These are phyloP conservation scores for Diplocarpon mali DNA, from an alignment of 2,329 filamentous ascomycete species.

Conservation along the genomic window DNA sequence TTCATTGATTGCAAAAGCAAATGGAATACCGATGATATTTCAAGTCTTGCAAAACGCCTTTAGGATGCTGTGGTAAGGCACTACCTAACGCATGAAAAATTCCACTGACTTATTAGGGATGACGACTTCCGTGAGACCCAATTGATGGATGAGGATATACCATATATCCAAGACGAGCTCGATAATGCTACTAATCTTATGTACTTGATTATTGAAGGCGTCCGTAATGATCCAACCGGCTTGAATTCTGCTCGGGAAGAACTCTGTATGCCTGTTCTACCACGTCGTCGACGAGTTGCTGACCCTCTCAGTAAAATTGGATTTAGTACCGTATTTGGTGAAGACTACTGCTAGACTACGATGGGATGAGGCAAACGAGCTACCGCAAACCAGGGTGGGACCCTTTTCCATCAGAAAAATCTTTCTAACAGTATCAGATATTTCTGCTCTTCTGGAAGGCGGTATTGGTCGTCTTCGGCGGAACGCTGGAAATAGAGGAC, in stretches of 20 bases:
- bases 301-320: constrained; percentile 36
- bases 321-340: constrained; percentile 61
- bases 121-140: constrained; percentile 27
- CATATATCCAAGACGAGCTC: constrained; percentile 42
- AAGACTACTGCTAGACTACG: constrained; percentile 56
- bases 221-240: constrained; percentile 39
- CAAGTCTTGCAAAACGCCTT: constrained; percentile 25
- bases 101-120: constrained; percentile 18
- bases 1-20: constrained; percentile 38
- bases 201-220: constrained; percentile 48
- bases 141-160: constrained; percentile 25
- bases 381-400: constrained; percentile 52
- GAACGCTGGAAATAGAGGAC: constrained; percentile 58
- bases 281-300: background rate
- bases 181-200: constrained; percentile 53
- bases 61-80: constrained; percentile 26
- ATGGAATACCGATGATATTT: constrained; percentile 25
- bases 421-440: constrained; percentile 38
- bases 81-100: background rate
- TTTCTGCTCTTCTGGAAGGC: constrained; percentile 88
- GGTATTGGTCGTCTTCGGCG: constrained; percentile 75
- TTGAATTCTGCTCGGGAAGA: constrained; percentile 31
- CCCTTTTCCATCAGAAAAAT: constrained; percentile 12
- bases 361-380: constrained; percentile 58
- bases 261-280: constrained; percentile 35